Evolutionary conservation across 192 early-diverging fungal genomes (phyloP), one percentile per base, ranked within the genome.

Genomic region (Piromyces finnis): DNA sequence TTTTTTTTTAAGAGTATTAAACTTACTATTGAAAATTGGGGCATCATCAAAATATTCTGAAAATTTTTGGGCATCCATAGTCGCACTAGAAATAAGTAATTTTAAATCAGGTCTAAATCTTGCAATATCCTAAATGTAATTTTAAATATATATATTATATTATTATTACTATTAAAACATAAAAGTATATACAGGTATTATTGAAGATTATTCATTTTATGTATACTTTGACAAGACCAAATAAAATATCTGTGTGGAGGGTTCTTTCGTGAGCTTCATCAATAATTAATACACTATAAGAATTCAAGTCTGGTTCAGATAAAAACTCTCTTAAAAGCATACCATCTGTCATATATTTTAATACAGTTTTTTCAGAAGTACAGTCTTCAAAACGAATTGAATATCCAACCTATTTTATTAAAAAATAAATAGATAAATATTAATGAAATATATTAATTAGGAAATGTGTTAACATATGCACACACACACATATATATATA

Each of bases 301-400:
- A 89, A 27, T 88, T 91, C 78, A 99, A 87, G 83, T 97, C 95
- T 0, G 97, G 96, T 83, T 97, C 96, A 11, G 95, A 95, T 89
- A 99, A 90, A 81, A 97, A 99, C 85, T 99, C 98, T 78, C 98
- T 90, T 28, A 99, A 90, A 28, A 99, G 87, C 94, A 97, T 94
- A 79, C 98, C 98, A 84, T 98, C 98, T 0, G 98, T 99, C 98
- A 99, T 98, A 81, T 98, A 98, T 83, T 98, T 98, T 78, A 99
- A 87, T 27, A 93, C 85, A 0, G 98, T 99, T 85, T 95, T 95
- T 29, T 98, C 96, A 3, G 91, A 91, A 11, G 98, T 98, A 83
- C 94, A 96, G 85, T 99, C 98, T 84, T 99, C 98, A 82, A 99
- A 99, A 27, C 98, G 92, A 81, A 99, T 98, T 12, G 95, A 92